Conservation (phyloP, 2,329 filamentous ascomycete genomes). For the Parafenestella ontariensis region DNA sequence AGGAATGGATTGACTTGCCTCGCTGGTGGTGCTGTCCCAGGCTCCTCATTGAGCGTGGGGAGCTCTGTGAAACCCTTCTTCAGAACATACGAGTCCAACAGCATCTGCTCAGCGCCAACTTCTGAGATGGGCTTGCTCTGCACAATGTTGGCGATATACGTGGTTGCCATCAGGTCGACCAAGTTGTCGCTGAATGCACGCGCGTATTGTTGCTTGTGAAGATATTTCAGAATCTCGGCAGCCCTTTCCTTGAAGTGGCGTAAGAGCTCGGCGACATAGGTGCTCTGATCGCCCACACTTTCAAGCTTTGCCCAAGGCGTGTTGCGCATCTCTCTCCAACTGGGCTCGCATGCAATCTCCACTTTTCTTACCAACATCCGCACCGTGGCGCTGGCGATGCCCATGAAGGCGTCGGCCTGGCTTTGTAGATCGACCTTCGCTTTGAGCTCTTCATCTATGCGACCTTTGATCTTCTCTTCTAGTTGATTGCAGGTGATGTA, state of each 20-base stretch:
- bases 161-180: conserved; percentile 82
- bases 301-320: conserved; percentile 95
- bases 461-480: conserved; percentile 91
- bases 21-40: conserved; percentile 64
- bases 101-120: conserved; percentile 96
- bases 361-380: conserved; percentile 83
- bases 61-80: conserved; percentile 80
- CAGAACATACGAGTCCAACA: conserved; percentile 91
- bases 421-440: conserved; percentile 83
- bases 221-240: conserved; percentile 74
- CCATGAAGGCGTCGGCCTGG: conserved; percentile 94
- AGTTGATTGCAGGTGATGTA: conserved; percentile 91
- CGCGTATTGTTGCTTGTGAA: conserved; percentile 92
- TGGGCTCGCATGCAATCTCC: conserved; percentile 80
- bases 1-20: conserved; percentile 41
- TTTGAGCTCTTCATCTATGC: conserved; percentile 81
- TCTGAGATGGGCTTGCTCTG: conserved; percentile 91
- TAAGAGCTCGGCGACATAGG: conserved; percentile 85
- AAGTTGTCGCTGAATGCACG: conserved; percentile 94
- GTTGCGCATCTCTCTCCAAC: conserved; percentile 97
- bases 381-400: conserved; percentile 88
- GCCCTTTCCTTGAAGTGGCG: conserved; percentile 74
- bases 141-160: conserved; percentile 83
- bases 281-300: conserved; percentile 89
- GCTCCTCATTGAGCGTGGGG: conserved; percentile 65